phyloP scores from a whole-genome alignment of 1,284 basidiomycete species.

The Xerocomus cyaneibrunnescens region DNA sequence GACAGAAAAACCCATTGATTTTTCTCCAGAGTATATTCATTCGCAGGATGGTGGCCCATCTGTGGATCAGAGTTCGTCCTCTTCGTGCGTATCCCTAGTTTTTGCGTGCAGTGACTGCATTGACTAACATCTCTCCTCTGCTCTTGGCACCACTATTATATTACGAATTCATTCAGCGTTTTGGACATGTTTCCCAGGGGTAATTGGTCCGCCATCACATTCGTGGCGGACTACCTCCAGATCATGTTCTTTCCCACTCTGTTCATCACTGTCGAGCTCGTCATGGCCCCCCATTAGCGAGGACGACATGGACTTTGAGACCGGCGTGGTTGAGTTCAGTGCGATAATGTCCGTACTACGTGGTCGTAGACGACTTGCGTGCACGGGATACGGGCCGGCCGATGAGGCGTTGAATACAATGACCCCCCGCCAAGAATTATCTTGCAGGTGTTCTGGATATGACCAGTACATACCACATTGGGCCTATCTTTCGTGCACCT shows the following conservation, averaged over 20 bases:
- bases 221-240: slow-evolving; percentile 58
- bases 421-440: slow-evolving; percentile 31
- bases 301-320: slow-evolving; percentile 59
- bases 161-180: slow-evolving; percentile 39
- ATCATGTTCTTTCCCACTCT: slow-evolving; percentile 58
- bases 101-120: no score
- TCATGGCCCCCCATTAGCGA: slow-evolving; percentile 39
- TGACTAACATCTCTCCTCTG: no score
- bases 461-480: no score
- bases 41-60: slow-evolving; percentile 45
- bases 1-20: slow-evolving; percentile 53
- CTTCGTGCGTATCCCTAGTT: slow-evolving; percentile 34
- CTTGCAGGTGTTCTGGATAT: no score
- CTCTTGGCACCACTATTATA: neutral
- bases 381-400: no score
- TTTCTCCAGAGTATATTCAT: slow-evolving; percentile 44
- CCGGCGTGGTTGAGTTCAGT: slow-evolving; percentile 51
- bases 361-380: no score
- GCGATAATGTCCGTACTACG: slow-evolving; percentile 38
- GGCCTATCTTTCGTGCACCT: no score
- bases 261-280: slow-evolving; percentile 48
- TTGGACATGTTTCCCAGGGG: slow-evolving; percentile 45
- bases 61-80: slow-evolving; percentile 39
- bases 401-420: slow-evolving; percentile 15
- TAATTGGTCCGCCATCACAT: slow-evolving; percentile 36